phyloP scores from a whole-genome alignment of 176 grass and related monocot genomes.

The Carex pumila region DNA sequence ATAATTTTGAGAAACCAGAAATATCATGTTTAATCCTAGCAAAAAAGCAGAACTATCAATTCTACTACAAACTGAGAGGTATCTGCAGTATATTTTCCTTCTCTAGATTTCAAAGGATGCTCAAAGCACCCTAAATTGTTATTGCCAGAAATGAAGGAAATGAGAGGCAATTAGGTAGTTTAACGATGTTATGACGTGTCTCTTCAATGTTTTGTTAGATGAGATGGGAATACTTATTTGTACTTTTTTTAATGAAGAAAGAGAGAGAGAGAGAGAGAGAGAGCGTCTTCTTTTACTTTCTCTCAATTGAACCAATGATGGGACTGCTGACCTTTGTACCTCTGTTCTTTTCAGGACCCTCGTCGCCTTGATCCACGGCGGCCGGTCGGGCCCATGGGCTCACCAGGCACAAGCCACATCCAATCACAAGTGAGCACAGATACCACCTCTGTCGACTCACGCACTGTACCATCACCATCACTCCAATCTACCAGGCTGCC shows the following conservation, averaged over 20 bases:
- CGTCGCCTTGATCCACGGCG: conserved; percentile 96
- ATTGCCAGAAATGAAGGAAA: neutral
- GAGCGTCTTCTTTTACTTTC: neutral
- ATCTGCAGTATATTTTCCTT: neutral
- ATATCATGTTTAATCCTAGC: neutral
- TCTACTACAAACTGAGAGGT: neutral
- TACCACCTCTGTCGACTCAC: neutral
- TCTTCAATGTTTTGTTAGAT: neutral
- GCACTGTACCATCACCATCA: conserved; percentile 10
- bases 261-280: neutral
- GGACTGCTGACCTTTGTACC: conserved; percentile 18
- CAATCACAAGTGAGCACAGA: conserved; percentile 18
- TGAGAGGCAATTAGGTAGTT: conserved; percentile 4
- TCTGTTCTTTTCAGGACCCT: conserved; percentile 68
- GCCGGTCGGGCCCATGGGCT: conserved; percentile 28
- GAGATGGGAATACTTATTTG: neutral
- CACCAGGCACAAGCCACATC: conserved; percentile 1
- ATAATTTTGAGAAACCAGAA: neutral
- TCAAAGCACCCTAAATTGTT: neutral
- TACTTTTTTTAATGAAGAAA: neutral
- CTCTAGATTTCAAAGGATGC: neutral
- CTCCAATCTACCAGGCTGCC: neutral
- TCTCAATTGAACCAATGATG: neutral
- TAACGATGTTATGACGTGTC: conserved; percentile 11
- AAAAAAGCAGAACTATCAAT: neutral